Base-by-base conservation (phyloP, 2,329 filamentous ascomycete species). In the Colletotrichum liriopes region DNA sequence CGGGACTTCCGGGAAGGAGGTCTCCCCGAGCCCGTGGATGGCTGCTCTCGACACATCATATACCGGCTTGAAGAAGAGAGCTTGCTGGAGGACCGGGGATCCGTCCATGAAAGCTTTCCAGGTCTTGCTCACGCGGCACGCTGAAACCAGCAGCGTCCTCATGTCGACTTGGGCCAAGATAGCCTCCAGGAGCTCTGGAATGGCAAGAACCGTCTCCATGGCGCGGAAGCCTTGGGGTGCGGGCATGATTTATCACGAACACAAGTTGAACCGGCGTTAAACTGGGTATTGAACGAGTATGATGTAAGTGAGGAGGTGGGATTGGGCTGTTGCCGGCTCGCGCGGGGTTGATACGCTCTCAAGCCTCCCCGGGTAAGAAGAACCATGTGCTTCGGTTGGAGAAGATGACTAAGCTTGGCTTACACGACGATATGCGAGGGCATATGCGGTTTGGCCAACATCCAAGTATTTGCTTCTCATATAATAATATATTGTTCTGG, bases 151-250 rank as follows among this genome's bases (percentile, higher is more conserved):
- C 3, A 79, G 75, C 5, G 77, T 78, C 16, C 71, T 69, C 72
- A 77, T 76, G 70, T 79, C 77, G 7, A 78, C 66, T 11, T 75
- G 72, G 18, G 75, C 45, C 26, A 80, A 63, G 39, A 79, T 77
- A 41, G 74, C 73, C 55, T 80, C 79, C 35, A 79, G 67, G 5
- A 80, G 65, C 70, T 80, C 78, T 8, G 77, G 74, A 45, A 74
- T 63, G 61, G 62, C 63, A 26, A 77, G 62, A 3, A 52, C 67
- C 14, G 32, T 39, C 35, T 71, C 58, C 67, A 54, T 62, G 23
- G 55, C 62, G 7, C 45, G 39, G 26, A 26, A 26, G 7, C 39
- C 7, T 8, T 54, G 58, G n/a, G 9, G 29, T 60, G 39, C 32
- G 2, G 54, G 47, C 70, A 72, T 72, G 20, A 29, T 47, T n/a